phyloP scores from a whole-genome alignment of 345 rosid species.

The Laguncularia racemosa region DNA sequence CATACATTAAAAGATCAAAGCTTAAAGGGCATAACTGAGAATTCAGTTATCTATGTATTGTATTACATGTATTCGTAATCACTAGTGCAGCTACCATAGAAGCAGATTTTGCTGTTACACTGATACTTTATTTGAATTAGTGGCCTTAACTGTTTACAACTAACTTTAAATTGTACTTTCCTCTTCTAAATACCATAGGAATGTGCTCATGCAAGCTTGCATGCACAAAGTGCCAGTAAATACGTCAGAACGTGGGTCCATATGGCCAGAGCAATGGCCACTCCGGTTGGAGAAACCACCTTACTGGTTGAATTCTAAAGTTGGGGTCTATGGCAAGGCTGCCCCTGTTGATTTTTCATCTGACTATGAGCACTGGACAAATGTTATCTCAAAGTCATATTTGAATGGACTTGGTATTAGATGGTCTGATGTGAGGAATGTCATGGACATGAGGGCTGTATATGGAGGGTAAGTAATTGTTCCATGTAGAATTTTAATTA shows the following conservation, averaged over 20 bases:
- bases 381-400: constrained; percentile 49
- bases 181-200: constrained; percentile 32
- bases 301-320: constrained; percentile 57
- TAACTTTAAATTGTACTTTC: not conserved
- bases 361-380: constrained; percentile 66
- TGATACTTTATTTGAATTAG: not conserved
- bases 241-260: constrained; percentile 49
- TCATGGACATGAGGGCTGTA: constrained; percentile 92
- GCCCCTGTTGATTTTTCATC: constrained; percentile 54
- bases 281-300: constrained; percentile 54
- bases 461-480: constrained; percentile 71
- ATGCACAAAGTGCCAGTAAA: constrained; percentile 64
- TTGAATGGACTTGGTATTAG: constrained; percentile 46
- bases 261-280: constrained; percentile 76
- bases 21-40: too few relatives aligned
- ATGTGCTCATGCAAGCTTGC: constrained; percentile 71
- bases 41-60: too few relatives aligned
- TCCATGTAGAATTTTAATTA: not conserved
- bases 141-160: too few relatives aligned
- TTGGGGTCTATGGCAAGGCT: constrained; percentile 63
- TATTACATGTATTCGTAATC: too few relatives aligned
- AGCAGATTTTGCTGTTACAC: not conserved
- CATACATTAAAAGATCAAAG: too few relatives aligned
- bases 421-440: constrained; percentile 71
- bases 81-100: too few relatives aligned